Base-by-base conservation (phyloP, 2,329 filamentous ascomycete genomes). In the Trichoderma atroviride region DNA sequence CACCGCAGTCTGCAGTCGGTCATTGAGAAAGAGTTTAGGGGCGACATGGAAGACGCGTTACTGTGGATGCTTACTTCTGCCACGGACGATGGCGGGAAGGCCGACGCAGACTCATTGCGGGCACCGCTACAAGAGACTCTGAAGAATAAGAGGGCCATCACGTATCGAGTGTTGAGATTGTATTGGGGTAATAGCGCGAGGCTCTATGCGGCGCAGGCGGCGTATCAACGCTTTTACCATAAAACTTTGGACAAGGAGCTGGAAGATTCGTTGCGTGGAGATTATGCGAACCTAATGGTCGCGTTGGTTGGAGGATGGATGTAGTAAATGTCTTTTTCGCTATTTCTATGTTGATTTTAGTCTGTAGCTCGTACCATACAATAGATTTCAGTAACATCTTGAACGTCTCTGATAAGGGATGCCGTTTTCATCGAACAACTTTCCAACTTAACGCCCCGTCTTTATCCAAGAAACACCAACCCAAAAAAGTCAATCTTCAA, bases 1-100 rank as follows among this genome's bases (percentile, higher is more conserved):
- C 76, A 78, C 68, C 77, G 76, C 29, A 74, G 74, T 22, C 29
- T 69, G 14, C 27, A 69, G 19, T 53, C 57, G 6, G 63, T 35
- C 53, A 68, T 70, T 13, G 50, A 62, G 50, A 13, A 14, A 6
- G 57, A 68, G 22, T 68, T 70, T 29, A 7, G 74, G 0, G 78
- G 79, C 27, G 75, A 79, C 57, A 76, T 78, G 74, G 76, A 79
- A 60, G 78, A 80, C 7, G 76, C 75, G 0, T 70, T 80, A 1
- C 67, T 80, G 27, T 71, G 69, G 9, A 79, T 80, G 52, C 72
- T 80, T 0, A 71, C 72, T 4, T 71, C 70, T 22, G 76, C 73
- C 0, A 59, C 68, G 19, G 73, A 75, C 14, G 73, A 77, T 62
- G 64, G 73, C 0, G 76, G 76, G 0, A 68, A 71, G 1, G 61